These are phyloP conservation scores for Pseudofabraea citricarpa DNA, from an alignment of 2,329 filamentous ascomycete genomes.

Conservation along the genomic window DNA sequence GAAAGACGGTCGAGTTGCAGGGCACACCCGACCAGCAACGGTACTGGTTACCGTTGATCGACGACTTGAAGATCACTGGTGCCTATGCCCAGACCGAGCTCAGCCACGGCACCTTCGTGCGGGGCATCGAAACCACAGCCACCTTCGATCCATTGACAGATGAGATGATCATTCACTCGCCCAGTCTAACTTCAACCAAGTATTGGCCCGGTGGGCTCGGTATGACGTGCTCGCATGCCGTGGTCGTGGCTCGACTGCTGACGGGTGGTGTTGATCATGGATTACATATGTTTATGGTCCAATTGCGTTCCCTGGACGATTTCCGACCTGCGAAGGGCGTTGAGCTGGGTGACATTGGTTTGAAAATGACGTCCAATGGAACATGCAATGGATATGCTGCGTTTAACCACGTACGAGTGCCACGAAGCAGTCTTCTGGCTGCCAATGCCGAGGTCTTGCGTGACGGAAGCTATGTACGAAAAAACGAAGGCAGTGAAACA, in stretches of 20 bases:
- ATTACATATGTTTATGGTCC: slow-evolving; percentile 26
- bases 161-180: slow-evolving; percentile 27
- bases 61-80: slow-evolving; percentile 21
- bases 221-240: slow-evolving; percentile 23
- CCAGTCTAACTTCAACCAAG: slow-evolving; percentile 23
- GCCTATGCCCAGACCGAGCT: slow-evolving; percentile 28
- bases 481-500: slow-evolving; percentile 25
- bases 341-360: slow-evolving; percentile 27
- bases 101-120: slow-evolving; percentile 27
- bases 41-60: slow-evolving; percentile 12
- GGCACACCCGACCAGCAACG: too few relatives aligned
- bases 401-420: slow-evolving; percentile 29
- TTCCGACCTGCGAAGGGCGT: slow-evolving; percentile 21
- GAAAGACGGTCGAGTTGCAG: too few relatives aligned
- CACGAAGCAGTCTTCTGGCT: slow-evolving; percentile 27
- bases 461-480: slow-evolving; percentile 26
- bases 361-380: slow-evolving; percentile 21
- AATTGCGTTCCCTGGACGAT: slow-evolving; percentile 24
- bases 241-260: slow-evolving; percentile 27
- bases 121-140: slow-evolving; percentile 28
- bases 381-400: slow-evolving; percentile 30
- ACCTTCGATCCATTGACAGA: slow-evolving; percentile 24
- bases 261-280: slow-evolving; percentile 23
- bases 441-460: slow-evolving; percentile 24
- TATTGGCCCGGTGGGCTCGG: slow-evolving; percentile 28